Percentiles rank a stretch among this genome's conserved stretches.
Evolutionary conservation across 129 eudicot species (phyloP).

Genomic region (Artemisia tridentata): DNA sequence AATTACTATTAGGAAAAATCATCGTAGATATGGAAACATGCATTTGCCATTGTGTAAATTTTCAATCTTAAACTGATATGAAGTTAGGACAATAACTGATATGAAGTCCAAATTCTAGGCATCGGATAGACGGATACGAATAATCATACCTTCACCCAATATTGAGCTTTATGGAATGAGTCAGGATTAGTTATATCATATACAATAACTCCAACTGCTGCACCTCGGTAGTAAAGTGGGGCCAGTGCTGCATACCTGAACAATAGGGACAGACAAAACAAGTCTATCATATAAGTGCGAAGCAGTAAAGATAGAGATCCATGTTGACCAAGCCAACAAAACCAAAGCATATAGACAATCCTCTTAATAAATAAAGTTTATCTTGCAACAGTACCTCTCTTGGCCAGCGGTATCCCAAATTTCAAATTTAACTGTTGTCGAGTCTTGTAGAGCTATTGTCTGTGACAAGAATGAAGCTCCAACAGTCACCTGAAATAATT

Average conservation of each 20-base stretch:
- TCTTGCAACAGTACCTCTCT: constrained; percentile 58
- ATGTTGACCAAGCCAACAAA: constrained; percentile 8
- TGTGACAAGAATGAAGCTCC: constrained; percentile 99
- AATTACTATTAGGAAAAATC: constrained; percentile 1
- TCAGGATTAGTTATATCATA: constrained; percentile 96
- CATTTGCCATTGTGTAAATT: too few relatives aligned
- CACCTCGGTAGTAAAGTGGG: constrained; percentile 96
- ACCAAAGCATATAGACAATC: not conserved
- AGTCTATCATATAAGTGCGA: not conserved
- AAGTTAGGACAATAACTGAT: too few relatives aligned
- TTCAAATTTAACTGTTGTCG: constrained; percentile 95
- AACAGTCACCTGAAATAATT: constrained; percentile 72
- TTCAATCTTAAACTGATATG: too few relatives aligned
- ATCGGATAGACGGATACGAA: not conserved
- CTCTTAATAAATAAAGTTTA: not conserved
- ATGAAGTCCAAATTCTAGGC: too few relatives aligned
- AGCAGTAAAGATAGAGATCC: not conserved
- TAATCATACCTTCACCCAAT: constrained; percentile 85
- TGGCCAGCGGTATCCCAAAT: constrained; percentile 99
- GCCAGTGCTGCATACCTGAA: constrained; percentile 94
- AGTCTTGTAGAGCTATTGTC: constrained; percentile 92
- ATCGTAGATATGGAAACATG: not conserved
- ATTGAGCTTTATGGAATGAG: constrained; percentile 87
- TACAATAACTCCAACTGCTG: constrained; percentile 87
- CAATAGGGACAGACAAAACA: constrained; percentile 11